A percentile compares a stretch with the other conserved stretches of the same genome.
These are phyloP conservation scores for Globisporangium recalcitrans DNA, from an alignment of 352 stramenopile genomes.

Conservation along the genomic window DNA sequence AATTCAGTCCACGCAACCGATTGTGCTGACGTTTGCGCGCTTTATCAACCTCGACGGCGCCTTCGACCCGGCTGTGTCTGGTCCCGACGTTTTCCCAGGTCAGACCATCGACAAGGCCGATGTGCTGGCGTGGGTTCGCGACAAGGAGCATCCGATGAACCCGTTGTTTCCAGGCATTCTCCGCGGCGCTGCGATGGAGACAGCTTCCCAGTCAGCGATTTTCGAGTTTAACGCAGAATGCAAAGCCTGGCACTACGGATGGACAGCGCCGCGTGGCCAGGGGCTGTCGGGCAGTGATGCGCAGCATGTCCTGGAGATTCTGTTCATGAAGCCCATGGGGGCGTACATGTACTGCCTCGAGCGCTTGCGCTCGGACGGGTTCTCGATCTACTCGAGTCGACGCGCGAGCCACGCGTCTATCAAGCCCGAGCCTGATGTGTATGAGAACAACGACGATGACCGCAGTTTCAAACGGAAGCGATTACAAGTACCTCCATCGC, in stretches of 20 bases:
- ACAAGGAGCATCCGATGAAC: slow-evolving; percentile 76
- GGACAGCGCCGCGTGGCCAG: slow-evolving; percentile 69
- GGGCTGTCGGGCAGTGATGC: slow-evolving; percentile 71
- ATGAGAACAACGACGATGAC: slow-evolving; percentile 45
- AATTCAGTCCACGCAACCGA: slow-evolving; percentile 48
- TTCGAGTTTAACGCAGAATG: slow-evolving; percentile 88
- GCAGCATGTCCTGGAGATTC: slow-evolving; percentile 69
- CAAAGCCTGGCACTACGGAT: slow-evolving; percentile 89
- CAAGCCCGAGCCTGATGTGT: slow-evolving; percentile 50
- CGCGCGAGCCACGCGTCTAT: slow-evolving; percentile 53
- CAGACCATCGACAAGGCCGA: slow-evolving; percentile 75
- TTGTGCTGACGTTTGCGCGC: slow-evolving; percentile 59
- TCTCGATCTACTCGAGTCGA: slow-evolving; percentile 77
- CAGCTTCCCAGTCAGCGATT: slow-evolving; percentile 68
- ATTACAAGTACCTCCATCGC: slow-evolving; percentile 26
- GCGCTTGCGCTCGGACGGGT: slow-evolving; percentile 65
- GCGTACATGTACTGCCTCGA: slow-evolving; percentile 81
- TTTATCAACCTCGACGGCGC: slow-evolving; percentile 72
- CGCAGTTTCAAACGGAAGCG: slow-evolving; percentile 60
- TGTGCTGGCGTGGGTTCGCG: slow-evolving; percentile 52
- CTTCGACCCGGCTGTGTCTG: slow-evolving; percentile 64
- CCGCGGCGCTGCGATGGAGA: slow-evolving; percentile 73
- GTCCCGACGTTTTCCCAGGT: slow-evolving; percentile 65
- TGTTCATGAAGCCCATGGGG: slow-evolving; percentile 84
- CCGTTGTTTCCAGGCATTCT: slow-evolving; percentile 71